Evolutionary conservation across 2,329 filamentous ascomycete species (phyloP).

Genomic region (Aureobasidium melanogenum): DNA sequence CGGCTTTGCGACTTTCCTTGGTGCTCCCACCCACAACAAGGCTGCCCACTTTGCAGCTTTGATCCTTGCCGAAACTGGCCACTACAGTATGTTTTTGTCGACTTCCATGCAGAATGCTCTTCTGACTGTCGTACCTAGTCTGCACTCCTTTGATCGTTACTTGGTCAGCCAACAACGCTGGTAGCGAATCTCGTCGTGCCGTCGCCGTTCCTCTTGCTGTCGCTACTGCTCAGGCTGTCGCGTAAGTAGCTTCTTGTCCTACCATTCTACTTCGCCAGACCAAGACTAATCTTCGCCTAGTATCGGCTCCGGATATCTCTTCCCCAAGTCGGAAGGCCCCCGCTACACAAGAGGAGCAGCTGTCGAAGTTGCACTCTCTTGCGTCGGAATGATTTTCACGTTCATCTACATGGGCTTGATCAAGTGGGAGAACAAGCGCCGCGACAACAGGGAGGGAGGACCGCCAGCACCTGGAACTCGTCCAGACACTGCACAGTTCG

Average conservation of each 20-base stretch:
- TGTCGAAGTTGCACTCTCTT: slow-evolving; percentile 11
- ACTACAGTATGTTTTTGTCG: slow-evolving; percentile 11
- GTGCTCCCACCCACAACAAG: slow-evolving; percentile 11
- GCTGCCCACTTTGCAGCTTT: slow-evolving; percentile 13
- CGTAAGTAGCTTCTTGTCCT: not conserved
- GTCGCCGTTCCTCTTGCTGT: slow-evolving; percentile 14
- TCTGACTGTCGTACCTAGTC: not conserved
- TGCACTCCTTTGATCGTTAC: slow-evolving; percentile 14
- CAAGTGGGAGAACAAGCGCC: slow-evolving; percentile 11
- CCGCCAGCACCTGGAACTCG: slow-evolving; percentile 4
- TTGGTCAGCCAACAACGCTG: slow-evolving; percentile 14
- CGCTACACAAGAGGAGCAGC: slow-evolving; percentile 6
- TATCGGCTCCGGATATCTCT: not conserved
- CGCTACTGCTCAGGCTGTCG: slow-evolving; percentile 11
- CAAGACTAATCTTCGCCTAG: not conserved
- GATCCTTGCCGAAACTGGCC: slow-evolving; percentile 13
- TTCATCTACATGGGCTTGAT: slow-evolving; percentile 14
- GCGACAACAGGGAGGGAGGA: slow-evolving; percentile 12
- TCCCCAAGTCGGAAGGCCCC: not conserved
- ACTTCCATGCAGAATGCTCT: not conserved
- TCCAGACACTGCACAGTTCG: slow-evolving; percentile 11
- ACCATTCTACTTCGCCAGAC: not conserved
- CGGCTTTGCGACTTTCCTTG: slow-evolving; percentile 13
- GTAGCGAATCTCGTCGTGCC: slow-evolving; percentile 14
- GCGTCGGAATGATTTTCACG: slow-evolving; percentile 9